Base-by-base conservation (phyloP, 371 early-diverging fungal genomes). In the Mucor irregularis region DNA sequence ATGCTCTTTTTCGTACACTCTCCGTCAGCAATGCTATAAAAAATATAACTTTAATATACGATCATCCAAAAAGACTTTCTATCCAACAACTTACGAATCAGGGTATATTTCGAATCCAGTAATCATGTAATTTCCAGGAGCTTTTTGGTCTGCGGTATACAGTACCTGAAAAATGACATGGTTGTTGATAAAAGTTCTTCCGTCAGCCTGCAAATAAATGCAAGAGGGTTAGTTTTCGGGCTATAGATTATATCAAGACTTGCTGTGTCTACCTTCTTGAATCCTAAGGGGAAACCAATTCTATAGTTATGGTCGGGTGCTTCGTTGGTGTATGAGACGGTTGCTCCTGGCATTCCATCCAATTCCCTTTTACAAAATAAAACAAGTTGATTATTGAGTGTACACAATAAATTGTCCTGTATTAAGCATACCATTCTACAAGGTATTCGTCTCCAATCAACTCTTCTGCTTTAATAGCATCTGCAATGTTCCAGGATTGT, bases 281-380 rank as follows among this genome's bases (percentile, higher is more conserved):
- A 74, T 24, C 78, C 78, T 14, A 78, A 62, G 22, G 78, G 78
- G 51, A 73, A 78, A n/a, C 78, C 78, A 46, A 65, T 59, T 31
- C 71, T 59, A 53, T 78, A 78, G 19, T 65, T 68, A 24, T 71
- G 69, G 30, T 70, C 70, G 26, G 67, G 70, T 25, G 71, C 61
- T 57, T 78, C 73, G 52, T 74, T 78, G 9, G 78, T 74, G 53
- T 78, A 78, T 14, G 75, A 74, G 9, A 74, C 78, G 25, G 78
- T 78, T 42, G 69, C 73, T 8, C 78, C 68, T 8, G 75, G 74
- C 54, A 78, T 47, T 14, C 56, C 71, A 44, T 74, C 74, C 22
- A 78, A 62, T 61, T 69, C 67, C 73, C 76, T 76, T 10, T 11
- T 1, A 43, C 6, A 46, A 9, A 43, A 17, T 43, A 21, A 4